phyloP scores from a whole-genome alignment of 495 filamentous ascomycete species.

The Trichoderma gamsii region DNA sequence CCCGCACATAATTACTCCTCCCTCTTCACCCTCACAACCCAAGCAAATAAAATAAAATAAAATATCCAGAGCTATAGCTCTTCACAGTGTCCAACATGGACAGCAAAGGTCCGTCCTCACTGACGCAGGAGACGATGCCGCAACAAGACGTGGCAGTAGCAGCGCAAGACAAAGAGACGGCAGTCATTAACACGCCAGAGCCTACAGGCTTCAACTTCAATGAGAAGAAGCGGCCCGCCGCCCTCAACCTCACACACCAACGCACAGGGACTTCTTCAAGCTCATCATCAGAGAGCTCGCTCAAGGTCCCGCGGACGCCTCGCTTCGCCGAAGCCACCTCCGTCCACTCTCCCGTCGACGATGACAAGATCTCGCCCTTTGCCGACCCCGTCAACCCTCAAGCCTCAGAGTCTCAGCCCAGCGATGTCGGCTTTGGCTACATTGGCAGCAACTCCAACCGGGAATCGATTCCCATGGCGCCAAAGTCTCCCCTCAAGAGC shows the following conservation, averaged over 20 bases:
- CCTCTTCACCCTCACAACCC: neutral
- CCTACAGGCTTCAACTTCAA: conserved; percentile 22
- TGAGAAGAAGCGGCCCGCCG: conserved; percentile 47
- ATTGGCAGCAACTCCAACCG: conserved; percentile 52
- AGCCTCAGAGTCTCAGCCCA: conserved; percentile 57
- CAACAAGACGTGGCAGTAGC: conserved; percentile 22
- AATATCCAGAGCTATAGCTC: neutral
- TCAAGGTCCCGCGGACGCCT: conserved; percentile 73
- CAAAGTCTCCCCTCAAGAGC: conserved; percentile 73
- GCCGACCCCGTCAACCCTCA: conserved; percentile 59
- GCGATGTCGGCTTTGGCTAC: conserved; percentile 90
- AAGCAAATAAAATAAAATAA: neutral
- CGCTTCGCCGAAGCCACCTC: conserved; percentile 88
- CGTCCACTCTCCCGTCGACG: conserved; percentile 77
- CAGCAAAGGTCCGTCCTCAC: conserved; percentile 17
- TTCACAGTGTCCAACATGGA: conserved; percentile 11
- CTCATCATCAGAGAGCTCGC: conserved; percentile 51
- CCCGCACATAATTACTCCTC: conserved; percentile 22
- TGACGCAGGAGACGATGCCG: conserved; percentile 23
- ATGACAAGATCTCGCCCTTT: conserved; percentile 52
- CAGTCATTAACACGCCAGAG: conserved; percentile 21
- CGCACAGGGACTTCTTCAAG: conserved; percentile 44
- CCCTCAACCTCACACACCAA: conserved; percentile 41
- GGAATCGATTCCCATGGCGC: conserved; percentile 54
- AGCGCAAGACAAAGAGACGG: neutral